A percentile compares a stretch with the other conserved stretches of the same genome.
phyloP scores from a whole-genome alignment of 495 filamentous ascomycete genomes.

The Aspergillus ellipticus region DNA sequence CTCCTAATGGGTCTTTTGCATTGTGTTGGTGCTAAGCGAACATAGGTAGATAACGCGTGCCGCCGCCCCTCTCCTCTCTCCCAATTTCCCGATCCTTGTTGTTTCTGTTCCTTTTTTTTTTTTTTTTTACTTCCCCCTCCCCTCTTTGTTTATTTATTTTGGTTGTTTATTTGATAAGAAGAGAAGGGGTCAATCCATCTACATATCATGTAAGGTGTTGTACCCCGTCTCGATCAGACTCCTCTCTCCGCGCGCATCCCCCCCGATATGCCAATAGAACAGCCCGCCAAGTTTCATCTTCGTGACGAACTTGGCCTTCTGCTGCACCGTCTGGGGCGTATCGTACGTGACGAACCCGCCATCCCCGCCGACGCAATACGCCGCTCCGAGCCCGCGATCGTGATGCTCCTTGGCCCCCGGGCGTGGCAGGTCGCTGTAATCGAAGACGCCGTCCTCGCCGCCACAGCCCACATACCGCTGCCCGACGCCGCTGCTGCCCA shows the following conservation, averaged over 20 bases:
- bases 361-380: slow-evolving; percentile 74
- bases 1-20: no score
- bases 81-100: neutral
- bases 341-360: slow-evolving; percentile 88
- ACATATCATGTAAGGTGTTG: slow-evolving; percentile 61
- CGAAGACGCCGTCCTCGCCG: slow-evolving; percentile 78
- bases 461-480: slow-evolving; percentile 60
- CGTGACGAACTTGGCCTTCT: slow-evolving; percentile 79
- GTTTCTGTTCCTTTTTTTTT: neutral
- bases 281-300: slow-evolving; percentile 73
- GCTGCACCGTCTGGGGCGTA: slow-evolving; percentile 75
- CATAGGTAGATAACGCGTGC: neutral
- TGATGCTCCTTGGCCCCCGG: slow-evolving; percentile 65
- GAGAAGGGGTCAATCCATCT: no score
- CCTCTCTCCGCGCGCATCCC: slow-evolving; percentile 62
- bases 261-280: slow-evolving; percentile 91
- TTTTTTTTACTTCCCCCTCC: neutral
- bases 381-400: slow-evolving; percentile 65
- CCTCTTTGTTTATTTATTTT: neutral
- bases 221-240: slow-evolving; percentile 77
- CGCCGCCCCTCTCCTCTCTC: slow-evolving; percentile 2
- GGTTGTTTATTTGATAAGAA: no score
- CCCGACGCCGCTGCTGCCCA: slow-evolving; percentile 60
- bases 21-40: no score
- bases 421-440: slow-evolving; percentile 74